These are phyloP conservation scores for Plasmodium inui DNA, from an alignment of 169 alveolate genomes.

Conservation along the genomic window DNA sequence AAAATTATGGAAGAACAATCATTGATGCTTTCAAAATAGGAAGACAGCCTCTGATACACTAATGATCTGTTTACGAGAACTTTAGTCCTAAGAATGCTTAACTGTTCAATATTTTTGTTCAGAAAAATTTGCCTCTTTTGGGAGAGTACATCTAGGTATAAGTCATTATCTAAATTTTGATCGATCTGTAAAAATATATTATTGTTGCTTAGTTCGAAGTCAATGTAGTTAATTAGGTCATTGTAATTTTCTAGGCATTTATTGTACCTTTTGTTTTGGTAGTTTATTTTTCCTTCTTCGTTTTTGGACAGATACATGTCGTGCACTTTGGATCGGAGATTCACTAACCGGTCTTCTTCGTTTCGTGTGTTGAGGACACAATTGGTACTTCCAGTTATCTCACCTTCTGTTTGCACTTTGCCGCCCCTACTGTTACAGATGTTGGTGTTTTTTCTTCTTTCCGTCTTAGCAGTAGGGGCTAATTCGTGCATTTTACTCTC, in stretches of 20 bases:
- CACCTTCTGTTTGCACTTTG: not conserved
- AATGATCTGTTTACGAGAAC: constrained; percentile 65
- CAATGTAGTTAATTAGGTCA: constrained; percentile 70
- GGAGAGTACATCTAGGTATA: constrained; percentile 52
- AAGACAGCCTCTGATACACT: constrained; percentile 38
- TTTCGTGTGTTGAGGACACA: not conserved
- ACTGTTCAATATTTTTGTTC: constrained; percentile 44
- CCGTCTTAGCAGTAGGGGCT: not conserved
- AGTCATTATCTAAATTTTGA: constrained; percentile 54
- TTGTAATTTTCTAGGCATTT: constrained; percentile 72
- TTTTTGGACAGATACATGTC: constrained; percentile 50
- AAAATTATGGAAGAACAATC: constrained; percentile 64
- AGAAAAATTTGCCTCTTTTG: not conserved
- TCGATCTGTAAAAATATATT: constrained; percentile 74
- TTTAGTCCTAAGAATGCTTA: constrained; percentile 68
- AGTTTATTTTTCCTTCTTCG: constrained; percentile 70
- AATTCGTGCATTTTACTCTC: not conserved
- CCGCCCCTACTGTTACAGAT: not conserved
- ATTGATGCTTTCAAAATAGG: constrained; percentile 50
- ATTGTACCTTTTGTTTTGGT: constrained; percentile 37
- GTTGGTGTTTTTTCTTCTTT: not conserved
- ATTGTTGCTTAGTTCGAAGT: constrained; percentile 62
- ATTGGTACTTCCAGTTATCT: not conserved
- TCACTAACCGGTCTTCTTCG: constrained; percentile 4
- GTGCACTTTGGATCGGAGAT: not conserved